Base-by-base conservation (phyloP, 805 yeast species). In the Spathaspora girioi region DNA sequence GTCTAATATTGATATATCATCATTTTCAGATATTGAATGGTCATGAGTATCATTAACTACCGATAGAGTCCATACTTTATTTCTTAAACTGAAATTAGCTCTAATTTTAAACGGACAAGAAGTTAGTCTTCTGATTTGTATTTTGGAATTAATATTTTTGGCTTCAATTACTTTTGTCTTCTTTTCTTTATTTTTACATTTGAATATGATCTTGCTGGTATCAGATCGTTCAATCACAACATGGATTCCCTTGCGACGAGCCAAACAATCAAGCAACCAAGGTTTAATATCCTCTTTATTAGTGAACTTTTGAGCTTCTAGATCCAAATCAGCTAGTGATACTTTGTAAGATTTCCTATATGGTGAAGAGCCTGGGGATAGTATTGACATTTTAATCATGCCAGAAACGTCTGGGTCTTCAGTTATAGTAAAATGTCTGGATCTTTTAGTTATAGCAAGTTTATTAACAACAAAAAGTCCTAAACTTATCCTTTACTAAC, bases 201-300 rank as follows among this genome's bases (percentile, higher is more conserved):
- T 79, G 67, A 83, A 83, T 15, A 83, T 81, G 17, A 83, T 81
- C 63, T 83, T 83, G 43, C 78, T 68, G 46, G 73, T 77, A 63
- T 83, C 89, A 3, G 84, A 79, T 29, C 89, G 66, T 66, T 82
- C 87, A 50, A 83, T 83, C 14, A 81, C 87, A 11, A 83, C 71
- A 50, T 75, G 75, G 41, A 81, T 76, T 5, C 85, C 84, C 54
- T 72, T 73, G 7, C 71, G 65, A n/a, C 68, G 66, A 47, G 76
- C 68, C 50, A 81, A 73, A 46, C 71, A 65, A 9, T 59, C 52
- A 56, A 74, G 81, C 48, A 83, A 64, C 87, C 87, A 83, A 5
- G 87, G 87, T 61, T 83, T 83, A 55, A 83, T 81, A 20, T 75
- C 78, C 29, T 74, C 66, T 56, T 73, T 79, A 50, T 73, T 75